Base-by-base conservation (phyloP, 2,329 filamentous ascomycete genomes). In the Fusarium solani-melongenae region DNA sequence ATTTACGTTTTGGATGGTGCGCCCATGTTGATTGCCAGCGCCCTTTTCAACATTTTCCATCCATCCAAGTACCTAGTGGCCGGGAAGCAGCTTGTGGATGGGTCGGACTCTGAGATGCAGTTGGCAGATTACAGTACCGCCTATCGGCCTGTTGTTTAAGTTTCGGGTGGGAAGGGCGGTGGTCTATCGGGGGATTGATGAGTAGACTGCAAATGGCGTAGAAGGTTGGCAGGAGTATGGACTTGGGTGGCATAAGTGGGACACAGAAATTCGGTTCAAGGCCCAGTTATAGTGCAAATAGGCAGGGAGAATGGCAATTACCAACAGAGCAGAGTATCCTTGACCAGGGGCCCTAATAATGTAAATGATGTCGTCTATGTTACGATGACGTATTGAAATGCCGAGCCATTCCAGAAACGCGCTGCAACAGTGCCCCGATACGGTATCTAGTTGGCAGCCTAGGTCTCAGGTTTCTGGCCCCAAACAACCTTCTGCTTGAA, bases 1-100 rank as follows among this genome's bases (percentile, higher is more conserved):
- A 59, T 81, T 2, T 83, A 82, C 41, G 49, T 81, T 6, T 79
- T 83, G 12, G 81, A 83, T 66, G 79, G 79, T 3, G 9, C 73
- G 5, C 71, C 79, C 9, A 83, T 83, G 79, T 12, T 34, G 15
- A n/a, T 49, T 9, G 39, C 39, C 4, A 61, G 39, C 15, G 49
- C 31, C 6, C 27, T 46, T 20, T 61, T 61, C 15, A 46, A 61
- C 6, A 34, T 61, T 10, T 61, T 61, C 39, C 58, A 61, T 9
- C 58, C 58, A 2, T 60, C 39, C 7, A 46, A 20, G 29, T 60
- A 60, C 15, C 29, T 60, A 3, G 29, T 27, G 10, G 29, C 29
- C 15, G 29, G 39, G 3, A 41, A 34, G 22, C 14, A 60, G 53
- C 8, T 36, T 24, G 15, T 38, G 20, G 53, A 57, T 57, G 33